Conservation (phyloP, 2,329 filamentous ascomycete genomes). For the Aureobasidium pullulans region DNA sequence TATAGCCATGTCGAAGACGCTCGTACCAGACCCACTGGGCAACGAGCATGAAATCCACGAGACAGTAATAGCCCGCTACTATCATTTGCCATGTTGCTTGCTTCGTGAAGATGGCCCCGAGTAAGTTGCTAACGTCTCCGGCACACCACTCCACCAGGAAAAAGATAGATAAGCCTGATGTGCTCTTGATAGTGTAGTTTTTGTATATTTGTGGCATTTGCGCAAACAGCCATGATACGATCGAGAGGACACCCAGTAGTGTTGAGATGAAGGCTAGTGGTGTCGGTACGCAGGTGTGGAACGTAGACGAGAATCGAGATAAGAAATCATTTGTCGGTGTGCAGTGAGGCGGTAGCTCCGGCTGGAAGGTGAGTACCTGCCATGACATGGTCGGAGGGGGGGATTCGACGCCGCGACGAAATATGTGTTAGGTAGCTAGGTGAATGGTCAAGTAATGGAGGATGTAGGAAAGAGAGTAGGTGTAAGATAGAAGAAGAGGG, state of each 20-base stretch:
- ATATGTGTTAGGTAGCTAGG: background rate
- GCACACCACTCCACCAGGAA: conserved; percentile 61
- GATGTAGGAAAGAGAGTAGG: background rate
- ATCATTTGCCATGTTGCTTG: conserved; percentile 62
- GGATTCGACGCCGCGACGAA: background rate
- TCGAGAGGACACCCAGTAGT: conserved; percentile 53
- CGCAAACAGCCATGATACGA: conserved; percentile 61
- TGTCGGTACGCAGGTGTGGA: conserved; percentile 58
- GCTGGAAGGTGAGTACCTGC: conserved; percentile 23
- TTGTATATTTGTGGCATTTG: conserved; percentile 64
- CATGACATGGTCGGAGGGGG: conserved; percentile 22
- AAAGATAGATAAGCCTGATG: conserved; percentile 57
- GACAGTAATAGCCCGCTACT: conserved; percentile 58
- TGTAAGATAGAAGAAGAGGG: background rate
- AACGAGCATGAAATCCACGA: conserved; percentile 56
- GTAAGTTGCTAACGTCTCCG: conserved; percentile 55
- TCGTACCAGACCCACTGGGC: conserved; percentile 62
- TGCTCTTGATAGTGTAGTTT: conserved; percentile 57
- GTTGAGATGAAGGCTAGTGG: conserved; percentile 56
- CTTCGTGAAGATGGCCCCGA: conserved; percentile 55
- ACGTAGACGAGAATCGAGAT: conserved; percentile 47
- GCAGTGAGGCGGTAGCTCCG: conserved; percentile 50
- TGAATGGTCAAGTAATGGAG: background rate
- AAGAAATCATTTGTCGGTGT: conserved; percentile 53
- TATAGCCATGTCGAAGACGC: conserved; percentile 43